Evolutionary conservation across 108 stramenopile genomes (phyloP).

Genomic region (Cyclotella cryptica): DNA sequence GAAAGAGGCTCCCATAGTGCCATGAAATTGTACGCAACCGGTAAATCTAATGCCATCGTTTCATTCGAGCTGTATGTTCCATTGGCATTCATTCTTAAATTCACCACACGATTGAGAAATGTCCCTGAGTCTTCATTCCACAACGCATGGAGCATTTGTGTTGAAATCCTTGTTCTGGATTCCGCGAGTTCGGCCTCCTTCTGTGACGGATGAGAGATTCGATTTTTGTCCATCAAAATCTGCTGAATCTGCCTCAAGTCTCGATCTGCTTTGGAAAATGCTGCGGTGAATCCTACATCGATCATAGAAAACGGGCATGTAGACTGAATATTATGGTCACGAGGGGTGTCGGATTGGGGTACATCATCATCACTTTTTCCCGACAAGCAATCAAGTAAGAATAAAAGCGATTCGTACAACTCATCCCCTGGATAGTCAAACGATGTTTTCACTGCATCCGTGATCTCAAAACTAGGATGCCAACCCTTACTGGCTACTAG

Average conservation of each 20-base stretch:
- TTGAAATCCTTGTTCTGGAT: slow-evolving; percentile 11
- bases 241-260: slow-evolving; percentile 52
- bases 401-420: slow-evolving; percentile 49
- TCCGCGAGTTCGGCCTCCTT: slow-evolving; percentile 14
- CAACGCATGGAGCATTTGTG: slow-evolving; percentile 38
- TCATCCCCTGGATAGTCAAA: slow-evolving; percentile 58
- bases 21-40: slow-evolving; percentile 45
- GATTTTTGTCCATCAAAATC: slow-evolving; percentile 47
- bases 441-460: slow-evolving; percentile 39
- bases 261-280: slow-evolving; percentile 51
- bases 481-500: slow-evolving; percentile 26
- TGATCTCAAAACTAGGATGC: slow-evolving; percentile 38
- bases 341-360: not conserved
- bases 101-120: slow-evolving; percentile 48
- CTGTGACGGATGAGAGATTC: slow-evolving; percentile 16
- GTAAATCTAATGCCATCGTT: slow-evolving; percentile 21
- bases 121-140: slow-evolving; percentile 43
- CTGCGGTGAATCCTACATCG: slow-evolving; percentile 61
- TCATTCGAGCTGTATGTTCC: slow-evolving; percentile 25
- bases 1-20: slow-evolving; percentile 37
- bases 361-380: slow-evolving; percentile 9
- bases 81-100: slow-evolving; percentile 1
- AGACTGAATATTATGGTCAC: slow-evolving; percentile 26
- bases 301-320: slow-evolving; percentile 60
- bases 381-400: slow-evolving; percentile 51